Evolutionary conservation across 2,329 filamentous ascomycete species (phyloP), one percentile per base, ranked within the genome.

Genomic region (Trichophyton rubrum): DNA sequence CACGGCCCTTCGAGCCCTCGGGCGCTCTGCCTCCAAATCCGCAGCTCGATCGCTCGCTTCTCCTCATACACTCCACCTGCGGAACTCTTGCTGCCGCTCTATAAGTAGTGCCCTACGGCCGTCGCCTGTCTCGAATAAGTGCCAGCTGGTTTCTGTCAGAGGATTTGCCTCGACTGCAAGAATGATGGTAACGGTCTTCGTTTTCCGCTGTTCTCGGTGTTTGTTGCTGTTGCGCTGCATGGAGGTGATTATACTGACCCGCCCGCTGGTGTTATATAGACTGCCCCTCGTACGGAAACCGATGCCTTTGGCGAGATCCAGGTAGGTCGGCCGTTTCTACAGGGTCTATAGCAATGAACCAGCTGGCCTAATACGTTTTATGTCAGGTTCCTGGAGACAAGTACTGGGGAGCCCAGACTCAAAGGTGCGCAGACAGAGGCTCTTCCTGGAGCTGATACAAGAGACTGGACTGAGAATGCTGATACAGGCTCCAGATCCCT

Each of bases 371-470:
- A 30, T 40, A 24, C 33, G 17, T 24, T 51, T 3, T 24, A 17
- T 24, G 9, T 17, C 64, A 77, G 80, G 91, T 97, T 68, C 83
- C 88, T 47, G 82, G 82, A 66, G 90, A 96, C 84, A 92, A 88
- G 80, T 99, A 99, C 83, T 99, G 93, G 92, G 93, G 93, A 72
- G 92, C 92, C 63, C 92, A 96, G 82, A 96, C 92, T 60, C 88
- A 96, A 82, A 87, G 92, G 74, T 78, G 76, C 71, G 72, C 53
- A 24, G 27, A 55, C 8, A 55, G 3, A 13, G 27, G 6, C 4
- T 33, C 17, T 1, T 33, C 17, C 7, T 9, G n/a, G 15, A 17
- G 8, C 15, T 15, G 33, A 41, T 43, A 20, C 40, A 43, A 41
- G 38, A n/a, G n/a, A 20, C 17, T 51, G 40, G 24, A 45, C 40